phyloP scores from a whole-genome alignment of 2,329 filamentous ascomycete genomes.

The Zasmidium citrigriseum region DNA sequence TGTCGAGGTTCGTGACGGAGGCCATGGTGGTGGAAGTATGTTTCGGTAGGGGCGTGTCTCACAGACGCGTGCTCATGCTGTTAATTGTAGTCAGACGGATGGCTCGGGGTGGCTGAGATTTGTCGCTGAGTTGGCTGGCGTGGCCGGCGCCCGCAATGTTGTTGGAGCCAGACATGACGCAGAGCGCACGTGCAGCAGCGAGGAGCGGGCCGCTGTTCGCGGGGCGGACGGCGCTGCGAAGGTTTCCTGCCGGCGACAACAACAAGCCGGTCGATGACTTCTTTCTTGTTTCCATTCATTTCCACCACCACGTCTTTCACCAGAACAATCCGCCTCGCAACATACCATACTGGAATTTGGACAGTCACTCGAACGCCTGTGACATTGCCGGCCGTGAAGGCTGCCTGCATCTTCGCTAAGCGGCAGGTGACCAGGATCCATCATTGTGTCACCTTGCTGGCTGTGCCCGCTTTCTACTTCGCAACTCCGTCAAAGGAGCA shows the following conservation, averaged over 20 bases:
- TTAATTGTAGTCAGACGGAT: neutral
- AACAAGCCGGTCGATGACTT: neutral
- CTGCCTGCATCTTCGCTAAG: neutral
- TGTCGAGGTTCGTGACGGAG: slow-evolving; percentile 89
- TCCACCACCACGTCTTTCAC: neutral
- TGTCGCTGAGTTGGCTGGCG: slow-evolving; percentile 1
- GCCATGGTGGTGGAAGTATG: slow-evolving; percentile 63
- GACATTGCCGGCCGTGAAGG: neutral
- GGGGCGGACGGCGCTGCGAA: neutral
- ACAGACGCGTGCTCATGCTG: neutral
- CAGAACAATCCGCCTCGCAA: neutral
- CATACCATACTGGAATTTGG: neutral
- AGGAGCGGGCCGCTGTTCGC: neutral
- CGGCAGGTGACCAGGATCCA: slow-evolving; percentile 4
- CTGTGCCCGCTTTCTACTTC: neutral
- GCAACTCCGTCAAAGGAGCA: neutral
- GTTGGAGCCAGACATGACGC: neutral
- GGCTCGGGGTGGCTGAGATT: neutral
- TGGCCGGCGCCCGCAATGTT: neutral
- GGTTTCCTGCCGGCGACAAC: neutral
- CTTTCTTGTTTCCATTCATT: neutral
- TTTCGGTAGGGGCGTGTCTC: neutral
- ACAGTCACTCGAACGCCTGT: neutral
- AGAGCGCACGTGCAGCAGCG: neutral
- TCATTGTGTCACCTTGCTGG: slow-evolving; percentile 10